These are phyloP conservation scores for Tolypocladium capitatum DNA, from an alignment of 2,329 filamentous ascomycete species.

Conservation along the genomic window DNA sequence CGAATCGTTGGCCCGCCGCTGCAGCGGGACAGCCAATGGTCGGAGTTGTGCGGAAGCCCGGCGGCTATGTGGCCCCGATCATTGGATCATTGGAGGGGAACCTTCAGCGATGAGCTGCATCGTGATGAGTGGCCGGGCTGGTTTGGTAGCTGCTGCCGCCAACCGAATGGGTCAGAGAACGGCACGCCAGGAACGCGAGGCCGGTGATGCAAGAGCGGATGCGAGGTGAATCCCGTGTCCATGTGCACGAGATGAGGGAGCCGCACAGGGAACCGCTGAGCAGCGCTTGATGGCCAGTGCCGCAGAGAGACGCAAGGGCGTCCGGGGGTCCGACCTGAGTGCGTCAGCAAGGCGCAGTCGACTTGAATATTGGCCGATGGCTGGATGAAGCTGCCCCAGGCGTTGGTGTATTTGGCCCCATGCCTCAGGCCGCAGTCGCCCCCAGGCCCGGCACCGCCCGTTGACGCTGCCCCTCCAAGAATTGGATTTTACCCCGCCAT, in stretches of 20 bases:
- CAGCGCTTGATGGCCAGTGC: not conserved
- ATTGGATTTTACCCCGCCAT: conserved; percentile 22
- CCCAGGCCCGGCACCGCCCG: not conserved
- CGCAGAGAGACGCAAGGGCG: not conserved
- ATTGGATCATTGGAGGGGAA: not conserved
- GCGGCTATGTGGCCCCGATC: conserved; percentile 15
- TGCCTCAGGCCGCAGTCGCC: conserved; percentile 1
- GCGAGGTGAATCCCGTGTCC: too few relatives aligned
- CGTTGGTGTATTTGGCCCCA: too few relatives aligned
- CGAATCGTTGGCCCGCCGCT: conserved; percentile 12
- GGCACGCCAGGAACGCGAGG: not conserved
- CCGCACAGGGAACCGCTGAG: not conserved
- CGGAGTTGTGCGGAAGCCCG: conserved; percentile 5
- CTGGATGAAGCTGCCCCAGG: not conserved
- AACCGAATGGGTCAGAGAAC: not conserved
- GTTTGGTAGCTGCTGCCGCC: not conserved
- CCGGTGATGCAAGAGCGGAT: not conserved
- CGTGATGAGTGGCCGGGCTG: not conserved
- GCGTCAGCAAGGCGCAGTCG: not conserved
- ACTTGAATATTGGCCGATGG: not conserved
- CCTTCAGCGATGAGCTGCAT: not conserved
- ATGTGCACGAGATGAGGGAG: not conserved
- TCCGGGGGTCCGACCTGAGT: not conserved
- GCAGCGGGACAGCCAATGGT: conserved; percentile 9
- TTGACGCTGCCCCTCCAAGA: not conserved